Evolutionary conservation across 331 rosid genomes (phyloP).

Genomic region (Rosa hybrid): DNA sequence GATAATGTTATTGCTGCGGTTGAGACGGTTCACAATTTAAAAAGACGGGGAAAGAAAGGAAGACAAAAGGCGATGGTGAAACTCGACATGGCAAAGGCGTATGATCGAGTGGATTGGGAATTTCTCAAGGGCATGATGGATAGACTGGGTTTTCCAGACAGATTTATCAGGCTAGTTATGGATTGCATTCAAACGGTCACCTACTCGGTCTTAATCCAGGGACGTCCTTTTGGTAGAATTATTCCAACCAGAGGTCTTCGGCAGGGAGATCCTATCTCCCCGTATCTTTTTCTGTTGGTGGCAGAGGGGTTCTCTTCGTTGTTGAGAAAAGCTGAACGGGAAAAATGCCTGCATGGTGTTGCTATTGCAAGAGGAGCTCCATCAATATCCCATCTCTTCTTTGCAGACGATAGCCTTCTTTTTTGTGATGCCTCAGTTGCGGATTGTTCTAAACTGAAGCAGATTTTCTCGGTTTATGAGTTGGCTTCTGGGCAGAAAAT

Average conservation of each 20-base stretch:
- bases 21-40: neutral
- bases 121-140: no score
- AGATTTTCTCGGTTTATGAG: neutral
- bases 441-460: neutral
- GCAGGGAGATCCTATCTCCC: neutral
- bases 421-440: neutral
- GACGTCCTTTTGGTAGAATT: neutral
- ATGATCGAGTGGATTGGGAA: neutral
- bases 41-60: neutral
- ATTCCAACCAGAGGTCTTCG: neutral
- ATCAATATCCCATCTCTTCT: neutral
- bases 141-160: neutral
- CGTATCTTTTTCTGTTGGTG: neutral
- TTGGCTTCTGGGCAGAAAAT: neutral
- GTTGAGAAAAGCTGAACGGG: neutral
- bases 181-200: neutral
- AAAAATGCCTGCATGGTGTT: neutral
- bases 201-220: neutral
- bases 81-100: neutral
- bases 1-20: neutral
- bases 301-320: neutral
- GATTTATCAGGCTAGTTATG: neutral
- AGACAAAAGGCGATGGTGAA: neutral
- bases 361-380: neutral
- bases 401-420: neutral